A percentile compares a stretch with the other conserved stretches of the same genome.
These are phyloP conservation scores for Platanthera zijinensis DNA, from an alignment of 106 monocot genomes.

Conservation along the genomic window DNA sequence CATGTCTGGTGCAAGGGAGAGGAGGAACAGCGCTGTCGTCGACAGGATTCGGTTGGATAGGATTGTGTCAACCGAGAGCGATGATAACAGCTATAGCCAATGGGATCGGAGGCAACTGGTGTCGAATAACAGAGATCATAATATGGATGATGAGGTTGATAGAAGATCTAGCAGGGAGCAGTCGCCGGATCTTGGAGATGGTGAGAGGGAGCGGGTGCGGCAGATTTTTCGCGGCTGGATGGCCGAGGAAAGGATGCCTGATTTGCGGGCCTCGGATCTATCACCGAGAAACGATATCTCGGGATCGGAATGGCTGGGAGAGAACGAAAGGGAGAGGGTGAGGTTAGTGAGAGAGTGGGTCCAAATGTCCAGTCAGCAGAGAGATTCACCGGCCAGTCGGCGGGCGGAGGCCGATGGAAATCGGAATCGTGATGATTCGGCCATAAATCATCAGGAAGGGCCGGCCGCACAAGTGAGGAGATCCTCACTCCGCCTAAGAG, in stretches of 20 bases:
- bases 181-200: conserved; percentile 49
- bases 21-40: not conserved
- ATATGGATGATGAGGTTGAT: conserved; percentile 30
- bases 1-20: conserved; percentile 24
- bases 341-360: conserved; percentile 84
- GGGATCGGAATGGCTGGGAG: conserved; percentile 74
- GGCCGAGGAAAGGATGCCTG: conserved; percentile 29
- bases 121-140: not conserved
- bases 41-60: conserved; percentile 2
- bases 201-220: conserved; percentile 71
- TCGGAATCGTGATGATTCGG: conserved; percentile 12
- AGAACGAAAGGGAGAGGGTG: conserved; percentile 85
- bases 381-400: conserved; percentile 28
- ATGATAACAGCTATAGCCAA: conserved; percentile 19
- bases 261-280: not conserved
- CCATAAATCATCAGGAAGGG: conserved; percentile 34
- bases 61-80: conserved; percentile 16
- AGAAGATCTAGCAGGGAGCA: conserved; percentile 48
- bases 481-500: conserved; percentile 51
- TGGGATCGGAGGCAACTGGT: conserved; percentile 9
- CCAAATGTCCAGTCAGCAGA: conserved; percentile 65
- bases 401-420: conserved; percentile 20
- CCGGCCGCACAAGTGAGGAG: conserved; percentile 35
- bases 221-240: conserved; percentile 68
- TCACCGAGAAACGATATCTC: conserved; percentile 35